Evolutionary conservation across 345 rosid genomes (phyloP), one percentile per base, ranked within the genome.

Genomic region (Citrus medica): DNA sequence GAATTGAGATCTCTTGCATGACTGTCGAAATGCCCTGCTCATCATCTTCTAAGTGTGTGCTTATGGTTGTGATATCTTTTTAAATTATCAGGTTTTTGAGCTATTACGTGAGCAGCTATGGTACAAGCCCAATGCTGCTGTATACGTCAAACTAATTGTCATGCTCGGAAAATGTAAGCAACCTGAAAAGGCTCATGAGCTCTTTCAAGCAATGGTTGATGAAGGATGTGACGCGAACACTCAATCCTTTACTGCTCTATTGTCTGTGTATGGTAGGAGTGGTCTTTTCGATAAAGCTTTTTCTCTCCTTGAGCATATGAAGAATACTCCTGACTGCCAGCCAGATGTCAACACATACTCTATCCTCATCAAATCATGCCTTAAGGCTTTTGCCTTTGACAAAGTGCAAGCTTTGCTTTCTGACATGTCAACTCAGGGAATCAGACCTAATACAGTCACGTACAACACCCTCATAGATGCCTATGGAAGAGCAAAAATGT

Each of bases 121-220:
- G 98, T 92, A 95, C 84, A 88, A 70, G 80, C 92, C 98, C 10
- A 87, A 86, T 78, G 16, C 91, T 71, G 92, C 88, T 59, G 79
- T 90, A 66, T 95, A 93, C 73, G 83, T 95, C 30, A 92, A 91
- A 87, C 86, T 95, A 30, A 89, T 95, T 69, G 92, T 93, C 73
- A 91, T 93, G 99, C 94, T 95, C 46, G 96, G 98, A 8, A 93
- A 93, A 88, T 95, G 98, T 83, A 93, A 89, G 83, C 96, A 92
- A 81, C 92, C 99, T 7, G 90, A 87, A 17, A 95, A 91, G 79
- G 99, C 99, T 14, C 88, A 79, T 74, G 89, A 86, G 59, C 92
- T 95, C 64, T 93, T 93, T 84, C 89, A 86, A 62, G 91, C 75
- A 64, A 93, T 95, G 97, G 71, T 90, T 40, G 84, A 79, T 73